These are phyloP conservation scores for Candida pini DNA, from an alignment of 805 yeast genomes.

Conservation along the genomic window DNA sequence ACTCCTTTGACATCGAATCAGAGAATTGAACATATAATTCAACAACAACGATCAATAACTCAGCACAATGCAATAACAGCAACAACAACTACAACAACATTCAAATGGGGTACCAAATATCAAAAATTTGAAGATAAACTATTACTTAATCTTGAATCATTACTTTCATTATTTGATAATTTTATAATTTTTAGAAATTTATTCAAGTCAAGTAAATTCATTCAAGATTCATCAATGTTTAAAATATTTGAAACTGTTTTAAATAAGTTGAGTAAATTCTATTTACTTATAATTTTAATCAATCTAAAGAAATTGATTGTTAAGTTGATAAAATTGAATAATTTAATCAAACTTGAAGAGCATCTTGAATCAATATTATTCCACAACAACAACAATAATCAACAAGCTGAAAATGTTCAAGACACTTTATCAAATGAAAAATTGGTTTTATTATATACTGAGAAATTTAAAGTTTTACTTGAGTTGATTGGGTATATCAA, in stretches of 20 bases:
- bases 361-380: slow-evolving; percentile 17
- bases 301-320: slow-evolving; percentile 22
- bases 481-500: slow-evolving; percentile 27
- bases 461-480: slow-evolving; percentile 19
- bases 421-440: slow-evolving; percentile 2
- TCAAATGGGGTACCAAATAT: slow-evolving; percentile 13
- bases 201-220: slow-evolving; percentile 10
- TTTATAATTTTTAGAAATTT: slow-evolving; percentile 24
- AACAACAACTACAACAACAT: too few relatives aligned
- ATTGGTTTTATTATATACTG: slow-evolving; percentile 18
- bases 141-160: slow-evolving; percentile 17
- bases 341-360: slow-evolving; percentile 15
- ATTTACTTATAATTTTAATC: slow-evolving; percentile 24
- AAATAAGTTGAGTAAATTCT: slow-evolving; percentile 22
- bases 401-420: slow-evolving; percentile 1
- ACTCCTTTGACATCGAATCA: not conserved
- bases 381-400: slow-evolving; percentile 1
- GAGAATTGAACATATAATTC: too few relatives aligned
- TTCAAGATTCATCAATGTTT: slow-evolving; percentile 7
- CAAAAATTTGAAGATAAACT: slow-evolving; percentile 14
- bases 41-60: too few relatives aligned
- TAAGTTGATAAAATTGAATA: slow-evolving; percentile 19
- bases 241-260: slow-evolving; percentile 13
- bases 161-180: slow-evolving; percentile 25
- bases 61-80: too few relatives aligned